Evolutionary conservation across 176 grass and related monocot species (phyloP).

Genomic region (Zizania latifolia): DNA sequence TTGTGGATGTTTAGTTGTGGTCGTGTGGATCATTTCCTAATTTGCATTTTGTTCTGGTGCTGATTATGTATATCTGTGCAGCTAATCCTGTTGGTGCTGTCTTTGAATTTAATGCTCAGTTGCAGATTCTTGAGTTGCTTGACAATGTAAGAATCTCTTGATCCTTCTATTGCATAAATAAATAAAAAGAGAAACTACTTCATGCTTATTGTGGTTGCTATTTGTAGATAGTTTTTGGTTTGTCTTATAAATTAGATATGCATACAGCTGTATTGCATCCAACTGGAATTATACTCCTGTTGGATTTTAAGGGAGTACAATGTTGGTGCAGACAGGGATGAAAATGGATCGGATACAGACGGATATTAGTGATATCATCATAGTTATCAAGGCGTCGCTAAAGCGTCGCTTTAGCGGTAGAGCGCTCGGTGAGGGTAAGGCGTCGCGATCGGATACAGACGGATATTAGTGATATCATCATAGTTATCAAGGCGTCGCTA

Average conservation of each 20-base stretch:
- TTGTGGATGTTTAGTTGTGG: background rate
- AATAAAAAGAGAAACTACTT: background rate
- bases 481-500: no score
- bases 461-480: no score
- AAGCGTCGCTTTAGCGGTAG: no score
- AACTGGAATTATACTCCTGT: background rate
- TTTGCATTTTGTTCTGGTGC: slow-evolving; percentile 14
- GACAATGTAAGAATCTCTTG: slow-evolving; percentile 72
- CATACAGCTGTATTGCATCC: background rate
- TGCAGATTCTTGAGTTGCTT: slow-evolving; percentile 94
- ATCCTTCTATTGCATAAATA: slow-evolving; percentile 13
- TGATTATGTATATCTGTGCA: slow-evolving; percentile 44
- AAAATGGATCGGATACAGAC: no score
- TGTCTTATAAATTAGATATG: background rate
- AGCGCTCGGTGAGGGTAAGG: no score
- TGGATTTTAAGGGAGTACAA: background rate
- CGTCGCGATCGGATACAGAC: no score
- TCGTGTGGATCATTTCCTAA: background rate
- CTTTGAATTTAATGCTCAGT: slow-evolving; percentile 83
- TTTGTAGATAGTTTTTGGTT: background rate
- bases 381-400: no score
- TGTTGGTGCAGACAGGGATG: no score
- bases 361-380: no score
- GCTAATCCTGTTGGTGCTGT: slow-evolving; percentile 54
- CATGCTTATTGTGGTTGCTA: background rate